Conservation (phyloP, 129 eudicot species). For the Helianthus tuberosus region DNA sequence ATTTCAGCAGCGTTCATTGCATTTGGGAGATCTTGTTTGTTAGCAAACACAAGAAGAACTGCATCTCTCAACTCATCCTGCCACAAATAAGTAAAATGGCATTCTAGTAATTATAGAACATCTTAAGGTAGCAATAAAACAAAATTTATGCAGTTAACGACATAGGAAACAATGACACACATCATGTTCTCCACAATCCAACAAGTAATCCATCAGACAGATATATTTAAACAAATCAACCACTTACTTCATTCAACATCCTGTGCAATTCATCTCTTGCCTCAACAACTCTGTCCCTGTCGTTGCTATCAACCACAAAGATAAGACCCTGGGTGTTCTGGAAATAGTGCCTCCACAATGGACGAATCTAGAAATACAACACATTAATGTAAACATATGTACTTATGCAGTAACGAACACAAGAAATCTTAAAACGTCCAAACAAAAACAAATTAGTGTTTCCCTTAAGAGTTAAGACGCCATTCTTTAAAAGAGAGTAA, state of each 20-base stretch:
- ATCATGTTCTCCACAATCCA: slow-evolving; percentile 11
- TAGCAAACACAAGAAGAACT: slow-evolving; percentile 75
- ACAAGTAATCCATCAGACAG: slow-evolving; percentile 1
- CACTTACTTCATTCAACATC: slow-evolving; percentile 78
- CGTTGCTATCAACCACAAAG: slow-evolving; percentile 89
- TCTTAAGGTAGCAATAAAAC: background rate
- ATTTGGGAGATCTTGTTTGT: slow-evolving; percentile 82
- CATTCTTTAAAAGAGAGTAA: background rate
- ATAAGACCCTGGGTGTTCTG: slow-evolving; percentile 85
- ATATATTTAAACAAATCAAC: background rate
- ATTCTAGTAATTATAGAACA: background rate
- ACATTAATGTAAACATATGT: background rate
- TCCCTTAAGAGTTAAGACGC: background rate
- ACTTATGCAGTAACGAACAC: background rate
- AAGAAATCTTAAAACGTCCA: background rate
- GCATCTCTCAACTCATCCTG: slow-evolving; percentile 85
- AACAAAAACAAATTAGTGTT: background rate
- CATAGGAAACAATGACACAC: background rate
- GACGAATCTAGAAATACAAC: slow-evolving; percentile 61
- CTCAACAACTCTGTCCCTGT: slow-evolving; percentile 83
- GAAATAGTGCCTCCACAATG: slow-evolving; percentile 88
- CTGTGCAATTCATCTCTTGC: slow-evolving; percentile 85
- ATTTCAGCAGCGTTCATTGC: slow-evolving; percentile 86
- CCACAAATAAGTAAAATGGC: slow-evolving; percentile 12
- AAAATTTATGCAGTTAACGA: background rate